Conservation (phyloP, 2,329 filamentous ascomycete genomes). For the Cercospora brassicicola region DNA sequence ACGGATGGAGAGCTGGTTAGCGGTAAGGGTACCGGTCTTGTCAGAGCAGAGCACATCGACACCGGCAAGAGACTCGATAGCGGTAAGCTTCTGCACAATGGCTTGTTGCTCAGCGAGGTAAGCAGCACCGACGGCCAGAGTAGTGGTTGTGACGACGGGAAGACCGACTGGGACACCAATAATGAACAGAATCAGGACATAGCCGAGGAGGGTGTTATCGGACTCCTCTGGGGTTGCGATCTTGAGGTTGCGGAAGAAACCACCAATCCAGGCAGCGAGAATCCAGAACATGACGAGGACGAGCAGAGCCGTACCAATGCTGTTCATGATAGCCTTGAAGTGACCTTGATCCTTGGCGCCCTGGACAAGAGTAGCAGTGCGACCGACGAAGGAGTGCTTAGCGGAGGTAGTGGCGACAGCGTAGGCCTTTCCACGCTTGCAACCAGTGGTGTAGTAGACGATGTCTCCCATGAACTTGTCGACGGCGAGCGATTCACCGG, state of each 20-base stretch:
- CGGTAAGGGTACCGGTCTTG: slow-evolving; percentile 76
- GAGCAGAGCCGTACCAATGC: slow-evolving; percentile 70
- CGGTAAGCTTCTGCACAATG: slow-evolving; percentile 76
- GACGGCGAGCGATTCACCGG: slow-evolving; percentile 75
- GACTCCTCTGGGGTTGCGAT: slow-evolving; percentile 60
- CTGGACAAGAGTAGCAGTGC: slow-evolving; percentile 71
- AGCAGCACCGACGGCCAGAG: slow-evolving; percentile 72
- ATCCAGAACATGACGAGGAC: slow-evolving; percentile 78
- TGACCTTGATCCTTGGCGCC: slow-evolving; percentile 74
- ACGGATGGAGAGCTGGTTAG: slow-evolving; percentile 73
- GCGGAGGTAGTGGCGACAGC: slow-evolving; percentile 67
- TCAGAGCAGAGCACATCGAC: slow-evolving; percentile 79
- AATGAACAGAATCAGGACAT: slow-evolving; percentile 70
- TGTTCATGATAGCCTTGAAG: slow-evolving; percentile 83
- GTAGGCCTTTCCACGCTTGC: slow-evolving; percentile 77
- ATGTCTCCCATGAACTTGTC: slow-evolving; percentile 76
- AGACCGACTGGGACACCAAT: slow-evolving; percentile 79
- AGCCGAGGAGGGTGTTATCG: slow-evolving; percentile 66
- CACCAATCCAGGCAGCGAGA: slow-evolving; percentile 72
- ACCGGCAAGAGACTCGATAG: slow-evolving; percentile 73
- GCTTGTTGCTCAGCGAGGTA: slow-evolving; percentile 76
- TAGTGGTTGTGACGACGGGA: slow-evolving; percentile 75
- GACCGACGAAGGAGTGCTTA: slow-evolving; percentile 73
- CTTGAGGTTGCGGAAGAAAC: slow-evolving; percentile 70
- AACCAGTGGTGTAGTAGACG: slow-evolving; percentile 77